Evolutionary conservation across 495 filamentous ascomycete species (phyloP).

Genomic region (Penicillium diatomitis): DNA sequence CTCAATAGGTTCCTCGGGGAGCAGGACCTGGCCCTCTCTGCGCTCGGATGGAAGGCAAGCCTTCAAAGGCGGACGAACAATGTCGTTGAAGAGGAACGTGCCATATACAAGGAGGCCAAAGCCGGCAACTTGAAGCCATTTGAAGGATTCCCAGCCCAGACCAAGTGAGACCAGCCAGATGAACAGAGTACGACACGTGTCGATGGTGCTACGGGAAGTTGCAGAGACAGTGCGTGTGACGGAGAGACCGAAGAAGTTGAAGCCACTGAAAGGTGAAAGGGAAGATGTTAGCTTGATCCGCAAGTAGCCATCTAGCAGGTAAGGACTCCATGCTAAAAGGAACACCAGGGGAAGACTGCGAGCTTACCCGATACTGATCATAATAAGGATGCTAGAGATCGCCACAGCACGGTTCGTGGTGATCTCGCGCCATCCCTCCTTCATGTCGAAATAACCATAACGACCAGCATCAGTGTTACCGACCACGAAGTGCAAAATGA

Average conservation of each 20-base stretch:
- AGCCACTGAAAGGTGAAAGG: constrained; percentile 49
- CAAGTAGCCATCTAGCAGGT: neutral
- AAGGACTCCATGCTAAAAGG: neutral
- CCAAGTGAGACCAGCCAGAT: constrained; percentile 95
- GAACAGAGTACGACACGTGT: constrained; percentile 94
- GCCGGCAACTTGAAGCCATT: constrained; percentile 88
- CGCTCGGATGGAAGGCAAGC: constrained; percentile 40
- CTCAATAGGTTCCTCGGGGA: constrained; percentile 80
- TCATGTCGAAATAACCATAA: constrained; percentile 81
- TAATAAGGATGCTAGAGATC: constrained; percentile 73
- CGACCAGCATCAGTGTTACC: constrained; percentile 65
- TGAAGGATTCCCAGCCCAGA: constrained; percentile 95
- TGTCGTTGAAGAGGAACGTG: constrained; percentile 93
- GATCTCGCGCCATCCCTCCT: constrained; percentile 75
- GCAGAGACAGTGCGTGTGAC: constrained; percentile 84
- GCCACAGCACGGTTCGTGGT: constrained; percentile 57
- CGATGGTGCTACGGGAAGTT: constrained; percentile 88
- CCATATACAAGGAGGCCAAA: constrained; percentile 90
- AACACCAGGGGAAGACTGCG: constrained; percentile 14
- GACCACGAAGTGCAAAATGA: constrained; percentile 65
- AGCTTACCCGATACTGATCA: constrained; percentile 86
- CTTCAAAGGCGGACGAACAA: constrained; percentile 69
- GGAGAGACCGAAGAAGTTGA: constrained; percentile 96
- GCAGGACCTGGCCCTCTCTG: constrained; percentile 47
- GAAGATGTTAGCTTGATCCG: constrained; percentile 1